A percentile compares a stretch with the other conserved stretches of the same genome.
Conservation (phyloP, 768 basidiomycete genomes). For the Inosperma sp. region DNA sequence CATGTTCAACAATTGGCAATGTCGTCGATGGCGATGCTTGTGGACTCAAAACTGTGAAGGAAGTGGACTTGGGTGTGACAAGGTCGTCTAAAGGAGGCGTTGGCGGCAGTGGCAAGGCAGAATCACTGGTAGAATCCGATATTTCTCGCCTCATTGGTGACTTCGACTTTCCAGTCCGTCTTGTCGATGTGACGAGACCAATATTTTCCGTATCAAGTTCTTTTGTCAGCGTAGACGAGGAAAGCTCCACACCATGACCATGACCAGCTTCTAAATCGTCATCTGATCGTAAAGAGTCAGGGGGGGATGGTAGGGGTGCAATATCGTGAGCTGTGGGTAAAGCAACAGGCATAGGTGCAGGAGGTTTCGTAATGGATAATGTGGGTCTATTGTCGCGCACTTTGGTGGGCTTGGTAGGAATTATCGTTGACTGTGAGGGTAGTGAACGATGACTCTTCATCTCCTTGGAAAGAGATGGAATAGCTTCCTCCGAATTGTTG, state of each 20-base stretch:
- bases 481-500: constrained; percentile 35
- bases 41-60: neutral
- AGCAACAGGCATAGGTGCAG: constrained; percentile 64
- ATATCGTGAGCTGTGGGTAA: constrained; percentile 66
- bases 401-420: constrained; percentile 7
- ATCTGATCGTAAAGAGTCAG: constrained; percentile 40
- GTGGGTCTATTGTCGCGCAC: constrained; percentile 39
- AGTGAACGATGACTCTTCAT: constrained; percentile 18
- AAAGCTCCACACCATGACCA: constrained; percentile 24
- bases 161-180: constrained; percentile 18
- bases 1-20: constrained; percentile 13
- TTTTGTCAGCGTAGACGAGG: neutral
- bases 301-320: constrained; percentile 38
- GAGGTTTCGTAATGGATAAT: constrained; percentile 65
- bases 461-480: constrained; percentile 27
- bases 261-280: constrained; percentile 50
- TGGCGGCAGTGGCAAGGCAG: constrained; percentile 20
- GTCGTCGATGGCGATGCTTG: neutral
- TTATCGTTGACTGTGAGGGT: constrained; percentile 18
- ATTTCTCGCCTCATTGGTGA: constrained; percentile 24
- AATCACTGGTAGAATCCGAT: constrained; percentile 21
- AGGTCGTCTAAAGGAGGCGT: constrained; percentile 13
- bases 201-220: constrained; percentile 19
- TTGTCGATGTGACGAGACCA: constrained; percentile 22
- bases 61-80: neutral